Percentiles rank a stretch among this genome's conserved stretches.
Evolutionary conservation across 2,329 filamentous ascomycete genomes (phyloP).

Genomic region (Penicillium sp.): DNA sequence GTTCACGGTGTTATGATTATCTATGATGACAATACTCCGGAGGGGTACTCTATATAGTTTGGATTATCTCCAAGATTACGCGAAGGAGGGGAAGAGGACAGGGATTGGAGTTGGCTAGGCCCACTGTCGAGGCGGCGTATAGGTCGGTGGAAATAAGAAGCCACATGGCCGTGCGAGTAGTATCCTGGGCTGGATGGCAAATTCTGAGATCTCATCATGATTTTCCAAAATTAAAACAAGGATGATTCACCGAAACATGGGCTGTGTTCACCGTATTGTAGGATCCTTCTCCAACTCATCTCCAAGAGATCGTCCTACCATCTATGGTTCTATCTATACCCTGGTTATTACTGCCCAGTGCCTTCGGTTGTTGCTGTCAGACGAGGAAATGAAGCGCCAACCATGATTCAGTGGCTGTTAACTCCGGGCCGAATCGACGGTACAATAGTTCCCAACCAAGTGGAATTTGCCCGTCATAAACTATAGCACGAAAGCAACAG

Average conservation of each 20-base stretch:
- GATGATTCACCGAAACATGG: neutral
- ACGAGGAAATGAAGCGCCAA: neutral
- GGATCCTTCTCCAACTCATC: neutral
- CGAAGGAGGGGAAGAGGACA: neutral
- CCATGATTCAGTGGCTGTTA: conserved; percentile 4
- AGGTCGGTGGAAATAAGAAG: conserved; percentile 1
- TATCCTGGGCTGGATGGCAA: neutral
- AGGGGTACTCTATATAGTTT: neutral
- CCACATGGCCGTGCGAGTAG: neutral
- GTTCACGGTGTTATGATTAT: neutral
- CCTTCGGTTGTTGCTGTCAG: neutral
- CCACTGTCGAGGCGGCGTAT: neutral
- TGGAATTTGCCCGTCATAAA: neutral
- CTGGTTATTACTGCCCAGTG: too few species aligned
- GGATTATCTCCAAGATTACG: neutral
- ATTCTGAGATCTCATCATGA: neutral
- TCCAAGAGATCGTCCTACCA: neutral
- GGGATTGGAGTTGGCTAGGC: neutral
- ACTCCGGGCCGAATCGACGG: neutral
- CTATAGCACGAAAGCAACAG: neutral
- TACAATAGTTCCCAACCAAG: neutral
- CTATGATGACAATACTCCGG: neutral
- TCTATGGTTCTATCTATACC: neutral
- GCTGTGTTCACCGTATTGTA: too few species aligned
- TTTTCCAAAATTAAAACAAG: neutral